Base-by-base conservation (phyloP, 805 yeast species). In the Peterozyma toletana region DNA sequence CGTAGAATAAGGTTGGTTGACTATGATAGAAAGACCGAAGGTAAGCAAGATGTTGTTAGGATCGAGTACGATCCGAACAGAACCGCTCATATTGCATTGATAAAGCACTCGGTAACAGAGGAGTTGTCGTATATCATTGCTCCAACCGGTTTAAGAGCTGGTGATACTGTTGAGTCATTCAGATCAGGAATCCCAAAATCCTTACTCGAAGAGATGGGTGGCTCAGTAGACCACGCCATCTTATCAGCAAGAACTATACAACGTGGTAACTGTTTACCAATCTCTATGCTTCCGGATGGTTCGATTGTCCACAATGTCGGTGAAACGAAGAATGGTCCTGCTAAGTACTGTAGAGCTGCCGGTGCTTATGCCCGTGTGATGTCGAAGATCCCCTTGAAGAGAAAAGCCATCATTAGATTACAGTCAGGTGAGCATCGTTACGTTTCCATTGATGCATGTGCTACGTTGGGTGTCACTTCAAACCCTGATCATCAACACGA, bases 31-130 rank as follows among this genome's bases (percentile, higher is more conserved):
- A 55, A 61, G 35, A 73, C 61, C 3, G 65, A 80, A 1, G 98
- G 97, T 27, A 75, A 73, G 37, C 93, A 87, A 54, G 73, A 76
- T 30, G 97, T 93, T 17, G 67, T 80, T 50, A 75, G 99, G 61
- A 86, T 93, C 47, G 99, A 93, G 64, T 88, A 88, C 59, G 99
- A 93, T 65, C 99, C 99, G 40, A 86, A 86, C 56, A 78, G 99
- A 70, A 77, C 95, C 3, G 83, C 93, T 6, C 99, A 93, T 65
- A 84, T 93, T 60, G 99, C 99, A 1, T 67, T 93, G 48, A 57
- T 91, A 40, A 75, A 83, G 62, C 83, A 84, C 62, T 63, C 70
- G 40, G 74, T 67, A 31, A 73, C 89, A 0, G 79, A 77, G 5
- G 71, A 77, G 50, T 65, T 80, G 48, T 75, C 91, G 10, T 93